Evolutionary conservation across 1,284 basidiomycete species (phyloP).

Genomic region (Malassezia yamatoensis): DNA sequence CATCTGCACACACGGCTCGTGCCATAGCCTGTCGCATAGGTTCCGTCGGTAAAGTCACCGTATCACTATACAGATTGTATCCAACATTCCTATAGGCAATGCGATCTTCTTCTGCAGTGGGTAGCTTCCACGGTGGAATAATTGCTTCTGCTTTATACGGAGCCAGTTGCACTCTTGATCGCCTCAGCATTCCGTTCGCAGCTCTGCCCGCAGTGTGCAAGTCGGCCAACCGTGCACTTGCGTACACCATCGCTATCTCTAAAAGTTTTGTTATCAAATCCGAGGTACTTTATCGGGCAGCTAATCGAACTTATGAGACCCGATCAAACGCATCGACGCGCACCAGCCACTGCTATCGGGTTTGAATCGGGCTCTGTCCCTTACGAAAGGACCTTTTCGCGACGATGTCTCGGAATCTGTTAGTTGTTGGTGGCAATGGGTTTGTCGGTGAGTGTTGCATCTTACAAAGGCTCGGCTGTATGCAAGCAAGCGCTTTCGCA

Average conservation of each 20-base stretch:
- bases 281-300: no score
- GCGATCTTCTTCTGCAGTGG: conserved; percentile 16
- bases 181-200: no score
- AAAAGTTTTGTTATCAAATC: no score
- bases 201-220: no score
- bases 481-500: conserved; percentile 72
- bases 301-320: no score
- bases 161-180: no score
- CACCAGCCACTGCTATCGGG: no score
- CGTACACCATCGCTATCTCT: no score
- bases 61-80: conserved; percentile 49
- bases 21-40: conserved; percentile 52
- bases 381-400: no score
- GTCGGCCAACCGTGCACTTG: no score
- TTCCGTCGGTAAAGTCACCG: conserved; percentile 52
- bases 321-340: no score
- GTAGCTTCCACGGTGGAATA: neutral
- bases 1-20: conserved; percentile 53
- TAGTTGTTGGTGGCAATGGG: conserved; percentile 83
- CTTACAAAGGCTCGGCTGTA: conserved; percentile 67
- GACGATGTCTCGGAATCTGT: conserved; percentile 11
- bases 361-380: no score
- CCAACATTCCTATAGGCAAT: conserved; percentile 19
- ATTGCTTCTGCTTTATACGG: neutral
- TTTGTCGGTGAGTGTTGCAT: conserved; percentile 63